A percentile compares a stretch with the other conserved stretches of the same genome.
Evolutionary conservation across 2,329 filamentous ascomycete genomes (phyloP).

Genomic region (Calonectria pteridis): DNA sequence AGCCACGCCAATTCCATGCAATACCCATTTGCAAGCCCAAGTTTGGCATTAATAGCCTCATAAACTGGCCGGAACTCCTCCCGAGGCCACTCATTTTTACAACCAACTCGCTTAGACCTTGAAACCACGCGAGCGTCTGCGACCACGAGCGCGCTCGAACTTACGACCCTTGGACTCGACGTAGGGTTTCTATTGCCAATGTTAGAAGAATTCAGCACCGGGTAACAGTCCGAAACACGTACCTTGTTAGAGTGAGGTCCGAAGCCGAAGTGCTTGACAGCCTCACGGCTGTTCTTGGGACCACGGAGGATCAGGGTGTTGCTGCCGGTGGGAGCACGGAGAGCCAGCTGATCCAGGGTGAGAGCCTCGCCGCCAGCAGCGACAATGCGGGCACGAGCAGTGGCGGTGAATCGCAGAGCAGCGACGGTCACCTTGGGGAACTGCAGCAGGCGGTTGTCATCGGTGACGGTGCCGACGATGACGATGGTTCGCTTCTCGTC

Average conservation of each 20-base stretch:
- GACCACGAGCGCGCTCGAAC: constrained; percentile 99
- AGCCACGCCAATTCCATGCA: constrained; percentile 62
- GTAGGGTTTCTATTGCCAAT: constrained; percentile 82
- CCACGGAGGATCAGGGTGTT: constrained; percentile 98
- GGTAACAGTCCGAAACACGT: constrained; percentile 45
- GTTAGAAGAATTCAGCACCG: constrained; percentile 46
- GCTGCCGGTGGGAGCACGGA: constrained; percentile 93
- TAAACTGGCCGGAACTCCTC: constrained; percentile 45
- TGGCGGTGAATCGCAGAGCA: constrained; percentile 96
- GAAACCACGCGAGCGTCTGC: constrained; percentile 98
- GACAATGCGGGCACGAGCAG: constrained; percentile 91
- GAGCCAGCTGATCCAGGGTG: constrained; percentile 97
- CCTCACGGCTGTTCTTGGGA: constrained; percentile 98
- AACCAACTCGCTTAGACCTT: constrained; percentile 84
- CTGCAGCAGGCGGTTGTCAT: constrained; percentile 93
- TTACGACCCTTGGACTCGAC: constrained; percentile 99
- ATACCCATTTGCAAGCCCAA: constrained; percentile 51
- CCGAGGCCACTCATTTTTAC: constrained; percentile 43
- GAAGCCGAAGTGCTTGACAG: constrained; percentile 99
- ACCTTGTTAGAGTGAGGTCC: constrained; percentile 99
- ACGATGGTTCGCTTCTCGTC: constrained; percentile 89
- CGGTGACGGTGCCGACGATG: constrained; percentile 93
- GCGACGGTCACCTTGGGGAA: constrained; percentile 94
- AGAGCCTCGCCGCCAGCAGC: constrained; percentile 95
- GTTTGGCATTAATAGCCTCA: constrained; percentile 46